phyloP scores from a whole-genome alignment of 1,139 yeast genomes.

The Yamadazyma atlantica region DNA sequence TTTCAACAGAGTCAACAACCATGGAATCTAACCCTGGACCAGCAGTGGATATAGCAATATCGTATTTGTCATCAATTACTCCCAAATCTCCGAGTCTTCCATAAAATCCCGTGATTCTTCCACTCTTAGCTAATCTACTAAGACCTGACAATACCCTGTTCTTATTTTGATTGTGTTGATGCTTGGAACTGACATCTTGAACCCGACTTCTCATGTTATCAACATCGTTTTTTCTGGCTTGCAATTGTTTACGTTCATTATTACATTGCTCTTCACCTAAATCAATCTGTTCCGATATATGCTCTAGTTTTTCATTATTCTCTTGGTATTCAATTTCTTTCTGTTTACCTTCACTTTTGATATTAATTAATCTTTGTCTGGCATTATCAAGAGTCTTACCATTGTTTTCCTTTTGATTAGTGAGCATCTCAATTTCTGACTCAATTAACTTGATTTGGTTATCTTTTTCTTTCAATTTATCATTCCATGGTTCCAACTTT shows the following conservation, averaged over 20 bases:
- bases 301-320: slow-evolving; percentile 44
- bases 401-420: slow-evolving; percentile 45
- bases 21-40: slow-evolving; percentile 88
- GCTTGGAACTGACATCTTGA: slow-evolving; percentile 61
- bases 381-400: slow-evolving; percentile 48
- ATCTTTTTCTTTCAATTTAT: slow-evolving; percentile 62
- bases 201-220: slow-evolving; percentile 58
- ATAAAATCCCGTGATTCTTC: slow-evolving; percentile 81
- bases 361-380: slow-evolving; percentile 45
- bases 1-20: slow-evolving; percentile 92
- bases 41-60: slow-evolving; percentile 93
- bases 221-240: slow-evolving; percentile 54
- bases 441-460: slow-evolving; percentile 65
- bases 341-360: slow-evolving; percentile 52
- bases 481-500: slow-evolving; percentile 82
- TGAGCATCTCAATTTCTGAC: slow-evolving; percentile 63
- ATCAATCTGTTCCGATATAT: slow-evolving; percentile 51
- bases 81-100: slow-evolving; percentile 94
- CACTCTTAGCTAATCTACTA: slow-evolving; percentile 68
- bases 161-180: slow-evolving; percentile 62
- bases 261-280: slow-evolving; percentile 60
- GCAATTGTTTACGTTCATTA: slow-evolving; percentile 48
- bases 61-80: slow-evolving; percentile 80
- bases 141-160: slow-evolving; percentile 73
- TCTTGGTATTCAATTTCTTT: slow-evolving; percentile 48